Evolutionary conservation across 2,329 filamentous ascomycete species (phyloP).

Genomic region (Lachnellula willkommii): DNA sequence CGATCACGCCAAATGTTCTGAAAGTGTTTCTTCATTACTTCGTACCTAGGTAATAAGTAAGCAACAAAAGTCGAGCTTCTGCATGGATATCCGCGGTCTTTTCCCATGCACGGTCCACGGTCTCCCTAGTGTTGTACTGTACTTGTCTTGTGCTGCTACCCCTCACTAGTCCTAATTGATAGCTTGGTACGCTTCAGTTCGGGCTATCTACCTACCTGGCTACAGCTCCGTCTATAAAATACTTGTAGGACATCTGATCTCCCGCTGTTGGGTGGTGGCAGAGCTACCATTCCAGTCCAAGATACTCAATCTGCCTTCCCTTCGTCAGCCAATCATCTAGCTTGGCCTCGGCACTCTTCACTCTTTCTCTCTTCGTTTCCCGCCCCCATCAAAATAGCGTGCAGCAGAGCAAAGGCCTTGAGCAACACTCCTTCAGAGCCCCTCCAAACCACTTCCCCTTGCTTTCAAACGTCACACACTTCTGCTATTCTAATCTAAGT

Average conservation of each 20-base stretch:
- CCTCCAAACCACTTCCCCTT: background rate
- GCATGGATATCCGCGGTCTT: no score
- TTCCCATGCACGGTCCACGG: background rate
- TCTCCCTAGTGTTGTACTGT: no score
- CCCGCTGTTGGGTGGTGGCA: background rate
- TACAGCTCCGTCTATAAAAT: background rate
- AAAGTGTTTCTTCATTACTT: no score
- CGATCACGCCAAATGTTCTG: no score
- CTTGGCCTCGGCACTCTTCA: background rate
- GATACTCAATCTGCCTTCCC: background rate
- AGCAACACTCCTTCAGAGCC: background rate
- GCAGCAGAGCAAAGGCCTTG: background rate
- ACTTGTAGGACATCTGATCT: background rate
- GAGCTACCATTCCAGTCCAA: background rate
- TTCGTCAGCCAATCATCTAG: background rate
- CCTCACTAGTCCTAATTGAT: constrained; percentile 9
- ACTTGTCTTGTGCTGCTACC: background rate
- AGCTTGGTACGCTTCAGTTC: background rate
- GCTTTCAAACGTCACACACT: background rate
- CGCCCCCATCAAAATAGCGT: background rate
- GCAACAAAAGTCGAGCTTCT: no score
- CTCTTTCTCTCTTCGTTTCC: background rate
- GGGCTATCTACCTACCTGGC: background rate
- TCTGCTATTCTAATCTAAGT: background rate
- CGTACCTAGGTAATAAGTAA: no score